Evolutionary conservation across 148 eudicot genomes (phyloP), one percentile per base, ranked within the genome.

Genomic region (Rhododendron kiyosumense): DNA sequence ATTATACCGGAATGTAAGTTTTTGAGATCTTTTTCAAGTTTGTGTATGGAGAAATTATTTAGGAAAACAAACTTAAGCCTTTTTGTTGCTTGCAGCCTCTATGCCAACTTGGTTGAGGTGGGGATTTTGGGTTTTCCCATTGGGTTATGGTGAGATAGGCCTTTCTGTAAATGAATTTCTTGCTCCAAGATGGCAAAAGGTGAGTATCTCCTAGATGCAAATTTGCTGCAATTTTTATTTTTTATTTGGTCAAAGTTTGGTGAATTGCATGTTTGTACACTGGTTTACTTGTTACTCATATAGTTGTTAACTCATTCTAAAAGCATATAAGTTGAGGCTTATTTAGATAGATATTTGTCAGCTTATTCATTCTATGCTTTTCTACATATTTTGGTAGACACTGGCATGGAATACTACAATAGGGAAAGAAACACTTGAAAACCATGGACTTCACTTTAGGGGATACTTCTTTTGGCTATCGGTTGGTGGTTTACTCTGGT

Each of bases 51-150:
- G 51, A 36, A 51, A 52, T 49, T 24, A 43, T 45, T 28, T 51
- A 63, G 59, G 38, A 22, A 51, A 32, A 73, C 45, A 30, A 49
- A 49, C 7, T 83, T 57, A 63, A 83, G 32, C 14, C 83, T 13
- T 77, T 28, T 79, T 77, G 43, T 85, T 87, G 81, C 73, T 85
- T 91, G 91, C 93, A 96, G 98, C 93, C 34, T 93, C 96, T 22
- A 92, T 96, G 95, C 98, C 98, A 28, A 81, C 49, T 67, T 96
- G 98, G 98, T 87, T 94, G 85, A 88, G 86, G 59, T 94, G 99
- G 99, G 94, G 92, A 79, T 94, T 93, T 86, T 96, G 98, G 99
- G 82, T 88, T 84, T 89, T 89, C 18, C 99, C 95, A 4, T 78
- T 96, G 24, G 86, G 96, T 77, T 96, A 96, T 87, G 98, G 91